Evolutionary conservation across 257 asterid genomes (phyloP).

Genomic region (Rehmannia glutinosa): DNA sequence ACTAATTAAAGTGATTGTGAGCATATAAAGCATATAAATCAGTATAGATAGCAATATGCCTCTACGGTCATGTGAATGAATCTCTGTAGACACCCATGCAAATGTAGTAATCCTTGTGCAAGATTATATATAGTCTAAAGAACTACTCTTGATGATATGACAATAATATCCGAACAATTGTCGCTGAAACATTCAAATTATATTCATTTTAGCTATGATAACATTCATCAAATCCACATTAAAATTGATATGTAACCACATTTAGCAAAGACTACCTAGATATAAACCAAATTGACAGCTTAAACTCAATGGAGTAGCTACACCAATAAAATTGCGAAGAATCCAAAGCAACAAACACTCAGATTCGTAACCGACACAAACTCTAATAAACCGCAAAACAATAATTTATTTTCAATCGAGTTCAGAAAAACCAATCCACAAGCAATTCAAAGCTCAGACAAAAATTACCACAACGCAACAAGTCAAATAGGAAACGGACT

Average conservation of each 20-base stretch:
- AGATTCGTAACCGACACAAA: not conserved
- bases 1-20: too few relatives aligned
- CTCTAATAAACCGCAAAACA: not conserved
- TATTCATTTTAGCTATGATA: not conserved
- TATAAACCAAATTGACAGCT: not conserved
- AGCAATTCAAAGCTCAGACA: not conserved
- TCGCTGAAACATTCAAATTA: not conserved
- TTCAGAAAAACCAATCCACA: not conserved
- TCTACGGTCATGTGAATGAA: too few relatives aligned
- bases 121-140: too few relatives aligned
- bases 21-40: too few relatives aligned
- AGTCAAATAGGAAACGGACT: slow-evolving; percentile 36
- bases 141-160: not conserved
- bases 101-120: too few relatives aligned
- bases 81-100: too few relatives aligned
- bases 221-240: not conserved
- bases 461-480: not conserved
- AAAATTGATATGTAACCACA: not conserved
- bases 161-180: not conserved
- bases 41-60: too few relatives aligned
- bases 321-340: not conserved
- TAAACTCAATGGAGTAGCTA: not conserved
- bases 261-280: not conserved
- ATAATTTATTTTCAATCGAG: not conserved
- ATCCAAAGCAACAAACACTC: not conserved